Conservation (phyloP, 1,284 basidiomycete species). For the Salmacisia buchloeana region DNA sequence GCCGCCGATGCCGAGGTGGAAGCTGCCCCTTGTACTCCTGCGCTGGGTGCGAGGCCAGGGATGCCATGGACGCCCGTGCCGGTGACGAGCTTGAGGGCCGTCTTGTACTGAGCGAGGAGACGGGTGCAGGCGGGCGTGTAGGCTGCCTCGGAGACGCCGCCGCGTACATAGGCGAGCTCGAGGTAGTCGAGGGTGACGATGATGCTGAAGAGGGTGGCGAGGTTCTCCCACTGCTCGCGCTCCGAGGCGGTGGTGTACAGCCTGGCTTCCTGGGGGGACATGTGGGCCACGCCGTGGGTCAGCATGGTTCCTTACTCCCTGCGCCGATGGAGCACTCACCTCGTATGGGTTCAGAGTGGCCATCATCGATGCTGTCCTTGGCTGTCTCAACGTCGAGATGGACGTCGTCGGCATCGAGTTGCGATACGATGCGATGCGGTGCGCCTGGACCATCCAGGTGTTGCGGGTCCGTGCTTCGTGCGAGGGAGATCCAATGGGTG, state of each 20-base stretch:
- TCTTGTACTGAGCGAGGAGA: conserved; percentile 91
- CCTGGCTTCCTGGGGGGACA: conserved; percentile 66
- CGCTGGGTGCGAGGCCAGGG: too few species aligned
- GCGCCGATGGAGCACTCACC: not conserved
- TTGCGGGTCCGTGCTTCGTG: too few species aligned
- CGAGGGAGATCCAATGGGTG: too few species aligned
- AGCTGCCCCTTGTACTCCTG: too few species aligned
- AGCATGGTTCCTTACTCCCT: not conserved
- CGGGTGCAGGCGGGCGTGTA: conserved; percentile 93
- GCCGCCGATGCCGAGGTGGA: conserved; percentile 27
- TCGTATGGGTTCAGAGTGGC: conserved; percentile 25
- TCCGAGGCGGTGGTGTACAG: conserved; percentile 82
- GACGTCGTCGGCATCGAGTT: too few species aligned
- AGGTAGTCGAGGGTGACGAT: conserved; percentile 88
- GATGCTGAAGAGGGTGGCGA: conserved; percentile 85
- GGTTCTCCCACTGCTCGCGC: conserved; percentile 78
- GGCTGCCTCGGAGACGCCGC: conserved; percentile 75
- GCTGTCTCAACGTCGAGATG: too few species aligned
- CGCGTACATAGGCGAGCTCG: conserved; percentile 85
- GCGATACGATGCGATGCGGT: too few species aligned
- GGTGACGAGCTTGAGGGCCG: conserved; percentile 84
- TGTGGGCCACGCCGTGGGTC: not conserved
- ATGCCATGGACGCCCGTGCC: too few species aligned
- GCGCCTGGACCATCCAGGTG: too few species aligned
- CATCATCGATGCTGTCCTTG: too few species aligned